These are phyloP conservation scores for Piromyces finnis DNA, from an alignment of 192 early-diverging fungal genomes.

Conservation along the genomic window DNA sequence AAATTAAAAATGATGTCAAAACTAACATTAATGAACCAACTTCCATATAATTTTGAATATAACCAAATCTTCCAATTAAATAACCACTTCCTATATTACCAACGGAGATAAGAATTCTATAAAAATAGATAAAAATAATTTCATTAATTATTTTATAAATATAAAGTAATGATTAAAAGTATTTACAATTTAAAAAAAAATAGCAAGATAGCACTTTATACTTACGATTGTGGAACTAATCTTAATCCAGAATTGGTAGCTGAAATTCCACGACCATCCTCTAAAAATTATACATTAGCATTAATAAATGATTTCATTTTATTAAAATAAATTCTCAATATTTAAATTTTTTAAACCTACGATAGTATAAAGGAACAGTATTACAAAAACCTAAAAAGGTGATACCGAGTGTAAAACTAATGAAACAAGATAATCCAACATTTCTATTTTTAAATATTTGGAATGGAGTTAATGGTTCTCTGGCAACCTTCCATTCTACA, in stretches of 20 bases:
- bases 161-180: no score
- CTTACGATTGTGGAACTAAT: background rate
- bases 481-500: slow-evolving; percentile 41
- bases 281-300: no score
- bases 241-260: background rate
- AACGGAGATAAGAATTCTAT: background rate
- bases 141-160: no score
- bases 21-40: background rate
- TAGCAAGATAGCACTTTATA: no score
- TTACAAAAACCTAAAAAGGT: background rate
- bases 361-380: background rate
- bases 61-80: background rate
- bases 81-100: background rate
- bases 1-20: background rate
- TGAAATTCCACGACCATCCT: background rate
- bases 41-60: background rate
- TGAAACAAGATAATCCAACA: background rate
- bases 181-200: no score
- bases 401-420: background rate
- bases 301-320: no score
- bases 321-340: background rate
- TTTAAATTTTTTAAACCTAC: background rate
- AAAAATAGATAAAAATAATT: background rate
- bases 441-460: background rate
- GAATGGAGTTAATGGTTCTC: slow-evolving; percentile 33